A percentile compares a stretch with the other conserved stretches of the same genome.
phyloP scores from a whole-genome alignment of 805 yeast genomes.

The Suhomyces faveliae region DNA sequence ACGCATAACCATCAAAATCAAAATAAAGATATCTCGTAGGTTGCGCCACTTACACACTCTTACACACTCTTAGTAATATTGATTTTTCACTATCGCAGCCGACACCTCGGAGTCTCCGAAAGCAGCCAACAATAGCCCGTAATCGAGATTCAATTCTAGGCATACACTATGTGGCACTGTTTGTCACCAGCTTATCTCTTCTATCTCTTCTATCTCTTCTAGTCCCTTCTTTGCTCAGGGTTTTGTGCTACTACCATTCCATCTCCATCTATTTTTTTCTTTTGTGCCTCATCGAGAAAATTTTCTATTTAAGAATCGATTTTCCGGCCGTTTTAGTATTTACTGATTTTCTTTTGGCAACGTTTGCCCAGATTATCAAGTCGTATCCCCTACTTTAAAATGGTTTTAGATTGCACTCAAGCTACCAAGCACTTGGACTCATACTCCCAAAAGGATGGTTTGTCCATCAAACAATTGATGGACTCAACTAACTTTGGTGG shows the following conservation, averaged over 20 bases:
- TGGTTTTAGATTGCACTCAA: slow-evolving; percentile 44
- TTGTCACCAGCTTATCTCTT: neutral
- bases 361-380: slow-evolving; percentile 29
- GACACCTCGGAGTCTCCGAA: neutral
- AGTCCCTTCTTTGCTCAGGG: neutral
- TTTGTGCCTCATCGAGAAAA: slow-evolving; percentile 1
- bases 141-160: too few relatives aligned
- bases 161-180: too few relatives aligned
- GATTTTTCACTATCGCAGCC: neutral
- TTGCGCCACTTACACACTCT: too few relatives aligned
- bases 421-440: slow-evolving; percentile 68
- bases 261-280: neutral
- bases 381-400: slow-evolving; percentile 13
- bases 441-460: slow-evolving; percentile 78
- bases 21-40: too few relatives aligned
- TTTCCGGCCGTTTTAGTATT: neutral
- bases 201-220: neutral
- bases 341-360: slow-evolving; percentile 42
- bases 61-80: neutral
- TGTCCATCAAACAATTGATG: slow-evolving; percentile 79
- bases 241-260: neutral
- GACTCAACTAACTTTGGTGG: slow-evolving; percentile 93
- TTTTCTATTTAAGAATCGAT: neutral
- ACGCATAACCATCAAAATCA: too few relatives aligned
- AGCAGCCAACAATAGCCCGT: neutral